phyloP scores from a whole-genome alignment of 164 flowering plant genomes.

The Euptelea pleiosperma region DNA sequence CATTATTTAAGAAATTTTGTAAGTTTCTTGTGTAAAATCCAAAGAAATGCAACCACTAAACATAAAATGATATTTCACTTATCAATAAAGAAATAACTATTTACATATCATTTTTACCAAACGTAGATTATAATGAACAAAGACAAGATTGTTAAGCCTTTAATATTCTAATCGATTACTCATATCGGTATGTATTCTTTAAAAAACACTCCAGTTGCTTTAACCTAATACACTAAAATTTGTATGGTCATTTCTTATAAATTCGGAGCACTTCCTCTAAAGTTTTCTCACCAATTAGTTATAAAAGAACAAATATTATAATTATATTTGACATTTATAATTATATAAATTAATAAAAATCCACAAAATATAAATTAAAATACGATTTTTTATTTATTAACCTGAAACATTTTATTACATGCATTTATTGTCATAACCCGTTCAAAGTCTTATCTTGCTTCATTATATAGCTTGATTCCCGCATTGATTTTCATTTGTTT shows the following conservation, averaged over 20 bases:
- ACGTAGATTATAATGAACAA: too few relatives aligned
- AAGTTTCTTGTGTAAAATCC: too few relatives aligned
- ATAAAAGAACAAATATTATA: neutral
- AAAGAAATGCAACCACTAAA: too few relatives aligned
- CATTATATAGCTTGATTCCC: neutral
- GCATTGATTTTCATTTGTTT: neutral
- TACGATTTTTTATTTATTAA: too few relatives aligned
- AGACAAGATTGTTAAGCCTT: too few relatives aligned
- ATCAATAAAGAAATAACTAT: too few relatives aligned
- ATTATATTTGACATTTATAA: neutral
- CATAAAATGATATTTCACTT: too few relatives aligned
- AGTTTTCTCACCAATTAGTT: neutral
- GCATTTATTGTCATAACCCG: neutral
- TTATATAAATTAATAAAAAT: too few relatives aligned
- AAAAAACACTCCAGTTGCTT: neutral
- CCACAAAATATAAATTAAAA: neutral
- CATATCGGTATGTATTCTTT: neutral
- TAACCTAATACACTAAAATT: neutral
- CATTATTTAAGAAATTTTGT: too few relatives aligned
- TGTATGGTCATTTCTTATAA: neutral
- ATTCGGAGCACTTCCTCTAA: constrained; percentile 3
- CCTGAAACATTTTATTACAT: neutral
- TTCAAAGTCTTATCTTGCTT: neutral
- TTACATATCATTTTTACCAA: too few relatives aligned
- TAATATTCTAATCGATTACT: neutral